A percentile compares a stretch with the other conserved stretches of the same genome.
phyloP scores from a whole-genome alignment of 176 grass and related monocot genomes.

The Musa beccarii region DNA sequence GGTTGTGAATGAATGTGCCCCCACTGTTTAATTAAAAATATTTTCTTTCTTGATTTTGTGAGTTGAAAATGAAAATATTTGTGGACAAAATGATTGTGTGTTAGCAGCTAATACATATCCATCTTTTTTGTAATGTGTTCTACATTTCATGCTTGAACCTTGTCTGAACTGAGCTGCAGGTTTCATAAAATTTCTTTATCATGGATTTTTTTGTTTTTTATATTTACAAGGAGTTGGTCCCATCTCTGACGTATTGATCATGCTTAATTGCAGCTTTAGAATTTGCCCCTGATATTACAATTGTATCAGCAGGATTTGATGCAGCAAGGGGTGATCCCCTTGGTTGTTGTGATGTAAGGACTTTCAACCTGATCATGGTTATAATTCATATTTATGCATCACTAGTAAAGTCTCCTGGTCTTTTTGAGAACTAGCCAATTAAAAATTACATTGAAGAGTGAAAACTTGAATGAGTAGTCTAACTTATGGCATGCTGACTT shows the following conservation, averaged over 20 bases:
- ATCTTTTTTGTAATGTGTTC: background rate
- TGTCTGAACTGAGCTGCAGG: background rate
- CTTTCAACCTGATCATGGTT: slow-evolving; percentile 13
- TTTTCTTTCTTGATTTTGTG: too few species aligned
- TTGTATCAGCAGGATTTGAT: slow-evolving; percentile 97
- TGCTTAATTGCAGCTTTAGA: slow-evolving; percentile 57
- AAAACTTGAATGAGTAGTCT: too few species aligned
- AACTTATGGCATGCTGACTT: too few species aligned
- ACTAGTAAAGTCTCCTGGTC: slow-evolving; percentile 2
- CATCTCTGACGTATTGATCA: background rate
- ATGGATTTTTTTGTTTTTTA: background rate
- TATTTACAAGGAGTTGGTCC: background rate
- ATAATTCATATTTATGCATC: slow-evolving; percentile 6
- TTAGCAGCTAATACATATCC: too few species aligned
- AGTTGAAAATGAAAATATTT: too few species aligned
- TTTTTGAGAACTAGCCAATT: background rate
- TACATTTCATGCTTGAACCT: background rate
- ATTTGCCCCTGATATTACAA: slow-evolving; percentile 82
- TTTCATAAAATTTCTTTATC: background rate
- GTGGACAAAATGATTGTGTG: too few species aligned
- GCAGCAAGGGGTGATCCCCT: slow-evolving; percentile 92
- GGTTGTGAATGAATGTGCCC: too few species aligned
- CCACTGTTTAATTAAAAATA: too few species aligned
- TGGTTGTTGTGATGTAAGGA: slow-evolving; percentile 87
- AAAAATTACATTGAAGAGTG: too few species aligned